Evolutionary conservation across 768 basidiomycete genomes (phyloP).

Genomic region (Fistulinella prunicolor): DNA sequence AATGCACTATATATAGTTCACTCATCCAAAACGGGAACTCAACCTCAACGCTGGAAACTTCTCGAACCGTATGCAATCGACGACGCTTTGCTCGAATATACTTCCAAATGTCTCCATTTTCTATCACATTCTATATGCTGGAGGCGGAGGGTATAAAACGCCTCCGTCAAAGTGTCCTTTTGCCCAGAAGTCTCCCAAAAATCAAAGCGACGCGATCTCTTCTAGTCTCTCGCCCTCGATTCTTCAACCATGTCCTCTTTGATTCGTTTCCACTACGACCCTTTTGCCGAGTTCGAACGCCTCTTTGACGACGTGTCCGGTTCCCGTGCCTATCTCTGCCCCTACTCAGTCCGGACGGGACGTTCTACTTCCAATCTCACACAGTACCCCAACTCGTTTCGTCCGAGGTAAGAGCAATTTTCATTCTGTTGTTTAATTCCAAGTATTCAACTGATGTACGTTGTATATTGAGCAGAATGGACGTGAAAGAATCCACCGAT

Average conservation of each 20-base stretch:
- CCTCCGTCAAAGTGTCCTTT: no score
- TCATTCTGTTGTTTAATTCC: no score
- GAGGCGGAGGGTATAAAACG: no score
- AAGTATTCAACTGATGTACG: background rate
- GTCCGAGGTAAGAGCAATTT: constrained; percentile 20
- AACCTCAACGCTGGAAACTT: background rate
- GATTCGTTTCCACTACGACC: no score
- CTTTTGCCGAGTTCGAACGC: no score
- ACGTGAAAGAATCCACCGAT: constrained; percentile 42
- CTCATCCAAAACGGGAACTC: constrained; percentile 1
- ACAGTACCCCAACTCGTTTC: constrained; percentile 9
- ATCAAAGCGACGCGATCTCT: background rate
- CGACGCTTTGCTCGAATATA: background rate
- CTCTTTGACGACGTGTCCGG: no score
- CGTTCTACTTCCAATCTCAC: background rate
- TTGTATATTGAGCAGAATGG: constrained; percentile 31
- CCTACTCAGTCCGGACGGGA: no score
- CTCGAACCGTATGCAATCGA: background rate
- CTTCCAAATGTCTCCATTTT: background rate
- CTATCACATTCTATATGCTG: background rate
- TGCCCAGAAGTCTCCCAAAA: background rate
- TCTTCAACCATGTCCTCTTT: no score
- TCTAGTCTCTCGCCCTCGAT: background rate
- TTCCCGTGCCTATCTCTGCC: constrained; percentile 20
- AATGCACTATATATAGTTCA: no score